Evolutionary conservation across 2,329 filamentous ascomycete species (phyloP).

Genomic region (Pestalotiopsis sp.): DNA sequence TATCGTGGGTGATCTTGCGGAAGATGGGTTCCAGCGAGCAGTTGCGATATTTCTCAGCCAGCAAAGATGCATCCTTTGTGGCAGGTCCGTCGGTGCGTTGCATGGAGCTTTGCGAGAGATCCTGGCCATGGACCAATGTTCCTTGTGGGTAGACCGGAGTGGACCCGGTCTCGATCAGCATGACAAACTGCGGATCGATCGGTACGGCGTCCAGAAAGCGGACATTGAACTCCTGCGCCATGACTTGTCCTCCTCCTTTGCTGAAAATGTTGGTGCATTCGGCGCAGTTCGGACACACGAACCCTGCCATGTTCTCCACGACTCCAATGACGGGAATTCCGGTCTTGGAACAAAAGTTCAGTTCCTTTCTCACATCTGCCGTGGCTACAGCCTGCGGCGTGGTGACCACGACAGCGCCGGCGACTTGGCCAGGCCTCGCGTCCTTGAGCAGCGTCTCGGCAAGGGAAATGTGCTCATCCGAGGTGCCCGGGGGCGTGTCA

Average conservation of each 20-base stretch:
- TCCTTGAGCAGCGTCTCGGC: constrained; percentile 79
- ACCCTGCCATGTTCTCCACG: constrained; percentile 95
- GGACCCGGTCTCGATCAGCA: constrained; percentile 76
- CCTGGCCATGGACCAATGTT: constrained; percentile 61
- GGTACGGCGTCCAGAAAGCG: constrained; percentile 85
- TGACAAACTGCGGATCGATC: constrained; percentile 90
- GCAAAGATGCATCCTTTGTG: constrained; percentile 41
- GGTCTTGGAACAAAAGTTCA: constrained; percentile 91
- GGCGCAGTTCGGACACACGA: constrained; percentile 77
- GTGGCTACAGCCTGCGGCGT: constrained; percentile 94
- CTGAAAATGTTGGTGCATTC: constrained; percentile 95
- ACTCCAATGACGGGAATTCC: constrained; percentile 81
- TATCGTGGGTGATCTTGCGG: constrained; percentile 59
- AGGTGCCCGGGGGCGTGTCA: constrained; percentile 94
- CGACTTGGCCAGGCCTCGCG: constrained; percentile 67
- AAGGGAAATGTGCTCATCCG: constrained; percentile 94
- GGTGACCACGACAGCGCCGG: constrained; percentile 91
- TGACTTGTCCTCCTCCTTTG: constrained; percentile 84
- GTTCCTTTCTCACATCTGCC: constrained; percentile 90
- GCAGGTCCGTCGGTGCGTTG: constrained; percentile 26
- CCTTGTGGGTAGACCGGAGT: constrained; percentile 70
- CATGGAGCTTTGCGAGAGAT: constrained; percentile 44
- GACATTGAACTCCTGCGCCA: constrained; percentile 85
- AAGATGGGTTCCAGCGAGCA: constrained; percentile 75
- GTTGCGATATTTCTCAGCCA: constrained; percentile 73